Evolutionary conservation across 163 green algal species (phyloP).

Genomic region (Prototheca stagnorum): DNA sequence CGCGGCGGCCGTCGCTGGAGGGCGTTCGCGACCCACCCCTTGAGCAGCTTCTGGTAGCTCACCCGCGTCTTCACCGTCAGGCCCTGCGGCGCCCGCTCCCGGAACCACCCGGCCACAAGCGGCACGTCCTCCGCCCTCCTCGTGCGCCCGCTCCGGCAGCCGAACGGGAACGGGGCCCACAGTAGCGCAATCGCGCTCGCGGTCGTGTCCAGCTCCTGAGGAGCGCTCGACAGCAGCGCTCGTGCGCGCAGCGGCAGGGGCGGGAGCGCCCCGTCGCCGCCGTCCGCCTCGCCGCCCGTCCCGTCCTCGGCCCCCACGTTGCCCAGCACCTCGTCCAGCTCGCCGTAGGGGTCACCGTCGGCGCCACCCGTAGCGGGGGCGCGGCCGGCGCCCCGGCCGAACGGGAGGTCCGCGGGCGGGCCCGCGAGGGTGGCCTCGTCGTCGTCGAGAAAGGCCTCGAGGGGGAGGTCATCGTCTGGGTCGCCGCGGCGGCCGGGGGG

Average conservation of each 20-base stretch:
- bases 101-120: constrained; percentile 88
- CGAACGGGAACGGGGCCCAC: constrained; percentile 90
- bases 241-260: constrained; percentile 57
- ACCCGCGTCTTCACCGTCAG: constrained; percentile 96
- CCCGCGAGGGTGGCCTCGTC: too few species aligned
- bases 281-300: not conserved
- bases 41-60: constrained; percentile 99
- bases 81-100: constrained; percentile 75
- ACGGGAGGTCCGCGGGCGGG: too few species aligned
- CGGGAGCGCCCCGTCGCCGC: constrained; percentile 26
- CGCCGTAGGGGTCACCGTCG: constrained; percentile 30
- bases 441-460: too few species aligned
- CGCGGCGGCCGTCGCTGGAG: constrained; percentile 84
- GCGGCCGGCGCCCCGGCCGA: too few species aligned
- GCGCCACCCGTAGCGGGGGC: too few species aligned
- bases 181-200: constrained; percentile 80
- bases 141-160: constrained; percentile 67
- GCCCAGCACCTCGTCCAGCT: constrained; percentile 78
- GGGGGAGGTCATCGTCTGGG: too few species aligned
- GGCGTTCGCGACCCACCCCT: constrained; percentile 93
- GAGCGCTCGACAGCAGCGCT: constrained; percentile 48
- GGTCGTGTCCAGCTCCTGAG: constrained; percentile 79
- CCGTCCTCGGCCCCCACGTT: too few species aligned
- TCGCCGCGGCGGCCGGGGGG: constrained; percentile 57
- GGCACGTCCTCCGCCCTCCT: constrained; percentile 81